Evolutionary conservation across 345 rosid genomes (phyloP).

Genomic region (Streptanthus diversifolius): DNA sequence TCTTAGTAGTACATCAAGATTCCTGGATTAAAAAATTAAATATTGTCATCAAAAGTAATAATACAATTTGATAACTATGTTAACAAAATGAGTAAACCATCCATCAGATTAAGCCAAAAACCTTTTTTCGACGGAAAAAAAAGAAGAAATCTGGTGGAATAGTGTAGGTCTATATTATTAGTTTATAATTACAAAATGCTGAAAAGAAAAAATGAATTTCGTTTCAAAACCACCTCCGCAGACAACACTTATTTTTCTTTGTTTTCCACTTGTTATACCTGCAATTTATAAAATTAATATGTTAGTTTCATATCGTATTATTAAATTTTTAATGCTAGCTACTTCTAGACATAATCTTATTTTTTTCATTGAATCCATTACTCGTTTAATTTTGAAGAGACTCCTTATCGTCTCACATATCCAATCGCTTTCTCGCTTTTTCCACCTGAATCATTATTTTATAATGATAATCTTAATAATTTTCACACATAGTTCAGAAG

Average conservation of each 20-base stretch:
- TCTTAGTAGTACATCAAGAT: neutral
- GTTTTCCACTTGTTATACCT: neutral
- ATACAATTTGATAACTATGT: neutral
- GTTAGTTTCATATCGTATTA: no score
- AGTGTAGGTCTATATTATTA: neutral
- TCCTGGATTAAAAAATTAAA: neutral
- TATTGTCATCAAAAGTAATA: neutral
- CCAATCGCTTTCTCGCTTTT: constrained; percentile 49
- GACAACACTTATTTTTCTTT: neutral
- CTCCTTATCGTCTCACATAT: constrained; percentile 54
- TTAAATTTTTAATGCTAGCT: no score
- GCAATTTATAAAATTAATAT: no score
- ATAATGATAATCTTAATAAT: neutral
- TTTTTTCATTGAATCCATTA: no score
- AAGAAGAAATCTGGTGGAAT: neutral
- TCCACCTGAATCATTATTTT: constrained; percentile 44
- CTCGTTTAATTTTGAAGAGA: neutral
- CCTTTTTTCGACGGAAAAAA: neutral
- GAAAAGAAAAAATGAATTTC: neutral
- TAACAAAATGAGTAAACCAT: neutral
- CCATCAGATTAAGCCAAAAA: neutral
- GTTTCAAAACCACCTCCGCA: neutral
- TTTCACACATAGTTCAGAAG: neutral
- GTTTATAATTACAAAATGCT: no score
- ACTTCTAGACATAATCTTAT: no score